Percentiles rank a stretch among this genome's conserved stretches.
phyloP scores from a whole-genome alignment of 768 basidiomycete genomes.

The Boletus pseudopeckii region DNA sequence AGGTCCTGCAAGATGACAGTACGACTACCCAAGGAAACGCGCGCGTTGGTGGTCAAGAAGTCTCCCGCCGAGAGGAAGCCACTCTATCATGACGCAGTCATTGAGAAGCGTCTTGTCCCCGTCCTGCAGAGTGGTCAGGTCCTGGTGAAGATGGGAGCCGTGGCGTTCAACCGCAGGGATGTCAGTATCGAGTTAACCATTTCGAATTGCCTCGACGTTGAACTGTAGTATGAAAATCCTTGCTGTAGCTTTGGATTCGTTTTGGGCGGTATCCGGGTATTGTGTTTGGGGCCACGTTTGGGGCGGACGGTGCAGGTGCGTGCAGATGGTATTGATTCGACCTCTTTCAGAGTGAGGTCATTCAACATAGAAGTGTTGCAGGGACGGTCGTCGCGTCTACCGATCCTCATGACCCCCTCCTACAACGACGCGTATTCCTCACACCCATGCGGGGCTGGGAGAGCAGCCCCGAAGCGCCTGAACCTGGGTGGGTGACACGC shows the following conservation, averaged over 20 bases:
- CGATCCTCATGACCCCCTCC: slow-evolving; percentile 50
- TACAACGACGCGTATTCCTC: slow-evolving; percentile 70
- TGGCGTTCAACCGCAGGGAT: slow-evolving; percentile 76
- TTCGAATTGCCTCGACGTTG: not conserved
- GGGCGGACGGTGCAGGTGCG: slow-evolving; percentile 73
- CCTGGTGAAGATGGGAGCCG: slow-evolving; percentile 65
- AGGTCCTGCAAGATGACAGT: not conserved
- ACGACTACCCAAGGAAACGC: slow-evolving; percentile 42
- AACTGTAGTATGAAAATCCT: not conserved
- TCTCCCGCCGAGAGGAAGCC: slow-evolving; percentile 38
- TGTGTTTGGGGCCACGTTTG: slow-evolving; percentile 54
- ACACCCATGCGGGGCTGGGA: slow-evolving; percentile 78
- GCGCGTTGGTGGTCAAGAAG: slow-evolving; percentile 47
- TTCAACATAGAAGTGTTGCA: slow-evolving; percentile 23
- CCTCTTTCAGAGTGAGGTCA: not conserved
- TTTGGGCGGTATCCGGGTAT: slow-evolving; percentile 67
- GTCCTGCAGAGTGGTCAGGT: slow-evolving; percentile 53
- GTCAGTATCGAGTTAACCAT: slow-evolving; percentile 32
- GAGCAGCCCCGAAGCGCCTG: slow-evolving; percentile 58
- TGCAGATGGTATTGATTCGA: not conserved
- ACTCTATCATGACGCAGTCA: slow-evolving; percentile 52
- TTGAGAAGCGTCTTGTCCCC: slow-evolving; percentile 51
- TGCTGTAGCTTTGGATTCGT: slow-evolving; percentile 66
- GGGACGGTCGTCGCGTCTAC: slow-evolving; percentile 62
- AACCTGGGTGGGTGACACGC: slow-evolving; percentile 47